Evolutionary conservation across 306 rosid species (phyloP), one percentile per base, ranked within the genome.

Genomic region (Pueraria montana): DNA sequence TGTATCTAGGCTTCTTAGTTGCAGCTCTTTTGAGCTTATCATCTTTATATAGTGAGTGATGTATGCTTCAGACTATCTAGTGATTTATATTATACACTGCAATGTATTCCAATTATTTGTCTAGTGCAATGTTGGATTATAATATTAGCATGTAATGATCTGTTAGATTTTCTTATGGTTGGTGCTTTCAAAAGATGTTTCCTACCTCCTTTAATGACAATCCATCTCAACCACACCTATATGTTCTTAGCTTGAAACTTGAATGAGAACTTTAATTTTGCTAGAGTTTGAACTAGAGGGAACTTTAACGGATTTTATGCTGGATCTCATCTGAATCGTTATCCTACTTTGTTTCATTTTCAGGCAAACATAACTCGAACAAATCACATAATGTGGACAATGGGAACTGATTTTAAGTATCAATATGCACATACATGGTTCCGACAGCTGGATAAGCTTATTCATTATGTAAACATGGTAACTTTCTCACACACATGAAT

Each of bases 321-420:
- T 32, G 66, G 87, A 69, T 72, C 76, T 75, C 58, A 59, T 58
- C 17, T 67, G 68, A 73, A 80, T 65, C 38, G 26, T 61, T 55
- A 38, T 52, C 82, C 17, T 56, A 77, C 63, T 36, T 30, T 78
- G 59, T 80, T 79, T 82, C 78, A 55, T 77, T 83, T 82, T 86
- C 90, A 96, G 99, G 99, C 98, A 16, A 96, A 94, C 82, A 89
- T 94, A 70, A 96, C 99, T 73, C 95, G 98, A 43, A 94, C 97
- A 79, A 92, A 94, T 88, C 99, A 96, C 83, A 85, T 96, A 59
- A 94, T 96, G 98, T 96, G 96, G 96, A 96, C 99, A 18, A 96
- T 96, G 99, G 99, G 99, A 85, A 96, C 99, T 34, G 99, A 96
- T 92, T 96, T 96, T 80, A 94, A 89, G 87, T 96, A 96, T 87